Evolutionary conservation across 805 yeast genomes (phyloP), one percentile per base, ranked within the genome.

Genomic region (Saturnispora sanitii): DNA sequence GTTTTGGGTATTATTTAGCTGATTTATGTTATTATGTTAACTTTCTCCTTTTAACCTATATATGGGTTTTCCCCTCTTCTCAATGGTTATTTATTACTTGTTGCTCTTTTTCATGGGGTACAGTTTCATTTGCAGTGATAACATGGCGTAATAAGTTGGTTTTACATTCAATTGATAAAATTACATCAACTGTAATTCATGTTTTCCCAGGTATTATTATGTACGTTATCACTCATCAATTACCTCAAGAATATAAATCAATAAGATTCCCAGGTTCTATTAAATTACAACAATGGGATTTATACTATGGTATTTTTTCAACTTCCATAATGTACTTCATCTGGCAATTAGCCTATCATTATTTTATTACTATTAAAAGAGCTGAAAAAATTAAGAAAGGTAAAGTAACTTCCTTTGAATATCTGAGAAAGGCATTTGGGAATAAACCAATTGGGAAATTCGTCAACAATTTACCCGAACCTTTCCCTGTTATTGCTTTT

Each of bases 71-170:
- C 46, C 96, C 98, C 0, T 53, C 67, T 26, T 83, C 94, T 2
- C 67, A 69, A 30, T 72, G 78, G 49, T 65, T 90, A 19, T 90
- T 82, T 61, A 75, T 84, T 13, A 73, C 90, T 2, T 86, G 94
- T 49, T 88, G 84, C 60, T 82, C 95, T 8, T 75, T 90, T 45
- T 72, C 92, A 1, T 78, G 82, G 64, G 98, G 97, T 1, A 85
- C 96, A 0, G 62, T 90, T 42, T 74, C 95, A 5, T 88, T 85
- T 72, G 96, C 96, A 0, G 95, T 90, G 18, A 78, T 90, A 33
- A 84, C 96, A 0, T 90, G 97, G 98, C 70, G 95, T 50, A 90
- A 90, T 58, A 87, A 96, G 6, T 67, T 90, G 41, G 97, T 90
- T 7, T 67, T 90, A 36, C 98, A 90, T 56, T 79, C 90, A 11